These are phyloP conservation scores for Solanum medicagineum DNA, from an alignment of 257 asterid species.

Conservation along the genomic window DNA sequence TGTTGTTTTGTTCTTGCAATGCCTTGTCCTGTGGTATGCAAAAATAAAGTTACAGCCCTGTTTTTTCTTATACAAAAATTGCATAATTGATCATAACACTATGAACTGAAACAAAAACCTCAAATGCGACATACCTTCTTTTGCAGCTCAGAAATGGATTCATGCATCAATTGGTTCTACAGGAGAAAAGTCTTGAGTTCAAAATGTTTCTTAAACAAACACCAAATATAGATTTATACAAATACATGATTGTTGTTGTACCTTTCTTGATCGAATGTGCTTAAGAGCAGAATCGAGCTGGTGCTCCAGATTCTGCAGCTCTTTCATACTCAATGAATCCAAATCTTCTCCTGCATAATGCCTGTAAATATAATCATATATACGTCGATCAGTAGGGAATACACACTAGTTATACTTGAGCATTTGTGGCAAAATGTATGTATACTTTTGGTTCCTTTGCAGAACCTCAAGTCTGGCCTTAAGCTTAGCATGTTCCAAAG, in stretches of 20 bases:
- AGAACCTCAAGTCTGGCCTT: constrained; percentile 77
- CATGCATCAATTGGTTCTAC: constrained; percentile 87
- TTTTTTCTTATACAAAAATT: background rate
- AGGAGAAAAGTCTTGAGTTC: background rate
- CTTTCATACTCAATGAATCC: constrained; percentile 46
- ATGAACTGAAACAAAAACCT: no score
- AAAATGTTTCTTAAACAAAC: background rate
- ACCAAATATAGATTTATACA: background rate
- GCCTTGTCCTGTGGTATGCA: constrained; percentile 54
- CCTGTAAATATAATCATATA: constrained; percentile 19
- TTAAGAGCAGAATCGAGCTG: constrained; percentile 74
- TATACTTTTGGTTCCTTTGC: constrained; percentile 59
- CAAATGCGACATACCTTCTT: constrained; percentile 39
- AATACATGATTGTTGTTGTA: background rate
- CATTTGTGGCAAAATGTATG: background rate
- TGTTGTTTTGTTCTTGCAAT: constrained; percentile 61
- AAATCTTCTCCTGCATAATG: constrained; percentile 76
- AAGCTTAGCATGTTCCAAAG: constrained; percentile 69
- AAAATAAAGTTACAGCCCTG: background rate
- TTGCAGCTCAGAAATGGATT: constrained; percentile 64
- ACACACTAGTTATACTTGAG: background rate
- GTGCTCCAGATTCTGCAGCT: constrained; percentile 78
- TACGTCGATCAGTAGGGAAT: background rate
- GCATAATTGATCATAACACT: background rate
- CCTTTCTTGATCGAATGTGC: constrained; percentile 73